Conservation (phyloP, 2,329 filamentous ascomycete genomes). For the Fusarium sp. region DNA sequence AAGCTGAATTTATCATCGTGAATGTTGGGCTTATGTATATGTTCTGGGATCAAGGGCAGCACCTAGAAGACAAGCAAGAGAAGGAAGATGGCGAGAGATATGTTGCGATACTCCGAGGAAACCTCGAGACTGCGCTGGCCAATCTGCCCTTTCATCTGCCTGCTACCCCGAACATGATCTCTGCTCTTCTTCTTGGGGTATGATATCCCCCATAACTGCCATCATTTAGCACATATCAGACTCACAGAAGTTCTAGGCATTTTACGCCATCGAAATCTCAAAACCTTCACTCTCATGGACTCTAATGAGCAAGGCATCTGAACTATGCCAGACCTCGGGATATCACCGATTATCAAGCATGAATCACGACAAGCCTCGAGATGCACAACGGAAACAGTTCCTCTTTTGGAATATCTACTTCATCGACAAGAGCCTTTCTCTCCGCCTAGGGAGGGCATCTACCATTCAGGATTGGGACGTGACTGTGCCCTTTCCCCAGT, state of each 20-base stretch:
- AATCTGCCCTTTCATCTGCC: slow-evolving; percentile 50
- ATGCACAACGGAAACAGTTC: slow-evolving; percentile 42
- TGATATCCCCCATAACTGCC: background rate
- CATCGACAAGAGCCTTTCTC: slow-evolving; percentile 65
- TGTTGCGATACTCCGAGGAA: slow-evolving; percentile 42
- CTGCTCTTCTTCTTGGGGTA: slow-evolving; percentile 42
- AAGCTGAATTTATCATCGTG: slow-evolving; percentile 50
- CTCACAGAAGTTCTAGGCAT: slow-evolving; percentile 39
- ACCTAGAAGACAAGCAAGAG: slow-evolving; percentile 23
- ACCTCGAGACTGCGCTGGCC: slow-evolving; percentile 49
- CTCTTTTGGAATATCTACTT: slow-evolving; percentile 70
- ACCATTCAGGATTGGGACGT: slow-evolving; percentile 69
- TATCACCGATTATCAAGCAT: slow-evolving; percentile 46
- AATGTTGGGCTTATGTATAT: slow-evolving; percentile 49
- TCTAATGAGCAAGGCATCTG: slow-evolving; percentile 48
- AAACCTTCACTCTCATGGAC: slow-evolving; percentile 50
- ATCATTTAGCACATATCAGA: no score
- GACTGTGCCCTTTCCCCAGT: slow-evolving; percentile 52
- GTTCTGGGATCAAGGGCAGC: slow-evolving; percentile 42
- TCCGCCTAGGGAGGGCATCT: slow-evolving; percentile 64
- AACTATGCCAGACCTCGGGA: slow-evolving; percentile 48
- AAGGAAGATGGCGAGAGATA: slow-evolving; percentile 43
- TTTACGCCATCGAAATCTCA: slow-evolving; percentile 49
- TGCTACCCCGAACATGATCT: slow-evolving; percentile 45
- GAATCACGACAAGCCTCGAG: slow-evolving; percentile 36